A percentile compares a stretch with the other conserved stretches of the same genome.
phyloP scores from a whole-genome alignment of 2,329 filamentous ascomycete genomes.

The Aureobasidium sp. region DNA sequence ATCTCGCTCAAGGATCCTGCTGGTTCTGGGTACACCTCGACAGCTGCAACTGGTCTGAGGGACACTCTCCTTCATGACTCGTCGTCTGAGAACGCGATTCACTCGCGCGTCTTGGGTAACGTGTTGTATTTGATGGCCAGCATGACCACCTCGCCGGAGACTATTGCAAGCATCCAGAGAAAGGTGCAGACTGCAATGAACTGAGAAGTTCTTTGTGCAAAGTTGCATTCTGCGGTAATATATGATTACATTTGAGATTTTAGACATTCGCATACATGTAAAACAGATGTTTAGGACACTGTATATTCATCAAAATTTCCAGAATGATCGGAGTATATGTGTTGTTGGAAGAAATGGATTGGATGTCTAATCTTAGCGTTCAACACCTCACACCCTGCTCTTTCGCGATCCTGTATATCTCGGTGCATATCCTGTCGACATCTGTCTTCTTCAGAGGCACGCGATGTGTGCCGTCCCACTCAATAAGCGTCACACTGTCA shows the following conservation, averaged over 20 bases:
- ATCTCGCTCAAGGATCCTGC: conserved; percentile 47
- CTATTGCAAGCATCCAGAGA: conserved; percentile 33
- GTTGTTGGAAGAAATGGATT: background rate
- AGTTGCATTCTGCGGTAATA: background rate
- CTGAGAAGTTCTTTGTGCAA: background rate
- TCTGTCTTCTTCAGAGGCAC: conserved; percentile 61
- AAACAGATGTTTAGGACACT: background rate
- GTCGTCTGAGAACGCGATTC: conserved; percentile 36
- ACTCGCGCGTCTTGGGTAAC: conserved; percentile 53
- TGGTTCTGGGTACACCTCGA: conserved; percentile 47
- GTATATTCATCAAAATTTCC: background rate
- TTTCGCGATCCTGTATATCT: conserved; percentile 45
- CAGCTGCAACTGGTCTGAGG: conserved; percentile 45
- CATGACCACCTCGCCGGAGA: conserved; percentile 38
- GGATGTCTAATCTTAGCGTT: background rate
- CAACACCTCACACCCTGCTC: conserved; percentile 35
- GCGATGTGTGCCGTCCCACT: conserved; percentile 67
- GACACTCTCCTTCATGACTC: conserved; percentile 36
- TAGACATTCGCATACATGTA: background rate
- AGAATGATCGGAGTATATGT: background rate
- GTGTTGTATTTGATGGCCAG: conserved; percentile 55
- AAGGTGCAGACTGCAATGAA: conserved; percentile 29
- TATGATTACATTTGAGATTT: background rate
- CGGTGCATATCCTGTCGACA: conserved; percentile 48
- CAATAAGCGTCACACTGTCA: conserved; percentile 48